Base-by-base conservation (phyloP, 371 early-diverging fungal species). In the Batrachochytrium dendrobatidis region DNA sequence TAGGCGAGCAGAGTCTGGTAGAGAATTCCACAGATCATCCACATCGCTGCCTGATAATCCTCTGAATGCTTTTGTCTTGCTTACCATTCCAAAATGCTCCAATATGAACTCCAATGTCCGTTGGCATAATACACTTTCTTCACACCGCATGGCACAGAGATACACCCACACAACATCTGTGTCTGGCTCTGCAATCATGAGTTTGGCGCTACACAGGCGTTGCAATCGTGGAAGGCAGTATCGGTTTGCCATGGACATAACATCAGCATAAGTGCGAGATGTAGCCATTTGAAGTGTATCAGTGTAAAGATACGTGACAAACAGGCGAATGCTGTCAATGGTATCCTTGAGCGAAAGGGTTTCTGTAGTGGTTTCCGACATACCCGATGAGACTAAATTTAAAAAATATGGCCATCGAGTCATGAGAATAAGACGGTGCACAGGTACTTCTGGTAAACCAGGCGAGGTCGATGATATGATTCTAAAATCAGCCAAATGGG, bases 371-470 rank as follows among this genome's bases (percentile, higher is more conserved):
- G 83, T 65, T 63, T 81, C 82, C 5, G 64, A 35, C 81, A 78
- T 83, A 17, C 77, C 81, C 0, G 81, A 77, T 26, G 72, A 66
- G 6, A 74, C 63, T 55, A 83, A 59, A 35, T 75, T 71, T 0
- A 73, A 72, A 63, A 84, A 86, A 64, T 83, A 78, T 0, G 84
- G 85, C 86, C 86, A 86, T 26, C 86, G 74, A 5, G 85, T 79
- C 35, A 77, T 54, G 5, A 86, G 66, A 1, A 86, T 71, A 30
- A 83, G 65, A 52, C 79, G 75, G 56, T 87, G 87, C 1, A 81
- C 86, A 50, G 71, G 73, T 59, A 69, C 73, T 25, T 69, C 69
- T 29, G 69, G 77, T 6, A 68, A 73, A 33, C 51, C 61, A 29
- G 53, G 60, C 2, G 45, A 63, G 5, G 49, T 60, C 15, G 57